phyloP scores from a whole-genome alignment of 192 early-diverging fungal genomes.

The Chytriomyces hyalinus region DNA sequence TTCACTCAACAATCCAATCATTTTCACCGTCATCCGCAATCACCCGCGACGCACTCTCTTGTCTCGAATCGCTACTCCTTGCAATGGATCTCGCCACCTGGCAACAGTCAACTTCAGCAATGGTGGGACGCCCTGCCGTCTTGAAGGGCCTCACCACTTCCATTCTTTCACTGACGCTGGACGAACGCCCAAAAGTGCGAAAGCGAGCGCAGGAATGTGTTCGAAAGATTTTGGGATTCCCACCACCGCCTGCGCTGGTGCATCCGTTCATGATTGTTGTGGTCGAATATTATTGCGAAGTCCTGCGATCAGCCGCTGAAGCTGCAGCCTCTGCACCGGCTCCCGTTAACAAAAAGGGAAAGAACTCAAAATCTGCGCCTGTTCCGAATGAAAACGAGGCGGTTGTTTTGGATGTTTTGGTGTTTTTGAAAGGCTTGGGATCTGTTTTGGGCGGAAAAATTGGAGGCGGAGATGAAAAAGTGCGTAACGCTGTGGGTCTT shows the following conservation, averaged over 20 bases:
- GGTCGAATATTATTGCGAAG: constrained; percentile 66
- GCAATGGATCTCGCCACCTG: constrained; percentile 80
- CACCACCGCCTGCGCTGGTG: constrained; percentile 70
- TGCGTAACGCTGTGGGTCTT: constrained; percentile 38
- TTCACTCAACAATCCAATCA: constrained; percentile 67
- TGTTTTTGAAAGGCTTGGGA: constrained; percentile 67
- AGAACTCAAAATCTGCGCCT: not conserved
- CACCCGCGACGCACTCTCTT: constrained; percentile 57
- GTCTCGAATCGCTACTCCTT: constrained; percentile 77
- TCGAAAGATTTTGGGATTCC: constrained; percentile 66
- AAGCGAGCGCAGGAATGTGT: constrained; percentile 88
- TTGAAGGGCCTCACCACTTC: constrained; percentile 18
- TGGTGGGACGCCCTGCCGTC: constrained; percentile 21
- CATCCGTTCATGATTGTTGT: constrained; percentile 75
- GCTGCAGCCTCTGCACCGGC: constrained; percentile 36
- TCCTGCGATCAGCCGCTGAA: constrained; percentile 50
- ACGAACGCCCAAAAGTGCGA: constrained; percentile 87
- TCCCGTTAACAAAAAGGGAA: constrained; percentile 27
- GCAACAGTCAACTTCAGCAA: constrained; percentile 43
- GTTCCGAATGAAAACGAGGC: constrained; percentile 40
- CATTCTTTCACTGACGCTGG: constrained; percentile 77
- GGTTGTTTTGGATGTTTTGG: constrained; percentile 66
- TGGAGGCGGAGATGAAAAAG: constrained; percentile 54
- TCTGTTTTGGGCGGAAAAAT: constrained; percentile 45
- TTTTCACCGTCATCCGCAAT: constrained; percentile 43